Conservation (phyloP, 257 asterid species). For the Nicotiana paniculata region DNA sequence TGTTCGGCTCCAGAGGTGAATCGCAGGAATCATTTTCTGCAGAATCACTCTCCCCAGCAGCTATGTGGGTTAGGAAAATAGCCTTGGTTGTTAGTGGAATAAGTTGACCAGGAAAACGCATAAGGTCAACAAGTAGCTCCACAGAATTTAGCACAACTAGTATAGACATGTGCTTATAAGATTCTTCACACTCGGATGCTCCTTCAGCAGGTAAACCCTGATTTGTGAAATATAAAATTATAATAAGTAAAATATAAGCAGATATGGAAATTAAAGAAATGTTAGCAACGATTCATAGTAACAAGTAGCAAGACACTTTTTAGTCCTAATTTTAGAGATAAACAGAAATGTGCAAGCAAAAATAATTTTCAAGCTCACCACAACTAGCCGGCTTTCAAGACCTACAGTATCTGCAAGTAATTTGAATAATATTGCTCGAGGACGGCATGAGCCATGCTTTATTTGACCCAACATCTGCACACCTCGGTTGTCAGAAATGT, state of each 20-base stretch:
- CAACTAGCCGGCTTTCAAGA: conserved; percentile 80
- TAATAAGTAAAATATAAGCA: neutral
- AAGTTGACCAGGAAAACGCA: conserved; percentile 90
- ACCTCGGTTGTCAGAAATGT: conserved; percentile 51
- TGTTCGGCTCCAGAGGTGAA: conserved; percentile 96
- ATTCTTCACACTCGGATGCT: conserved; percentile 69
- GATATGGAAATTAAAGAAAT: conserved; percentile 9
- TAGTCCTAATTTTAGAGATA: neutral
- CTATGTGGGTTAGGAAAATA: conserved; percentile 72
- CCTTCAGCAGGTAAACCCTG: conserved; percentile 97
- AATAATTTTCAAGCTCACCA: conserved; percentile 46
- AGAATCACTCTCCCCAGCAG: conserved; percentile 98
- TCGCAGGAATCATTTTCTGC: conserved; percentile 99
- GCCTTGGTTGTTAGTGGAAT: conserved; percentile 75
- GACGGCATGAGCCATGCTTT: conserved; percentile 84
- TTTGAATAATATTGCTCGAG: conserved; percentile 88
- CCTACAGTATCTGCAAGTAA: conserved; percentile 98
- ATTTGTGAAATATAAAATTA: conserved; percentile 14
- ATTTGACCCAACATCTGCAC: conserved; percentile 89
- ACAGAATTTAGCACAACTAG: conserved; percentile 69
- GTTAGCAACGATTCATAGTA: neutral
- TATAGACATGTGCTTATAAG: conserved; percentile 90
- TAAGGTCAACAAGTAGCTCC: conserved; percentile 72
- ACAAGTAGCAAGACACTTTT: neutral
- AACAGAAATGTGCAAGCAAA: neutral